Conservation (phyloP, 140 eudicot genomes). For the Flaveria floridana region DNA sequence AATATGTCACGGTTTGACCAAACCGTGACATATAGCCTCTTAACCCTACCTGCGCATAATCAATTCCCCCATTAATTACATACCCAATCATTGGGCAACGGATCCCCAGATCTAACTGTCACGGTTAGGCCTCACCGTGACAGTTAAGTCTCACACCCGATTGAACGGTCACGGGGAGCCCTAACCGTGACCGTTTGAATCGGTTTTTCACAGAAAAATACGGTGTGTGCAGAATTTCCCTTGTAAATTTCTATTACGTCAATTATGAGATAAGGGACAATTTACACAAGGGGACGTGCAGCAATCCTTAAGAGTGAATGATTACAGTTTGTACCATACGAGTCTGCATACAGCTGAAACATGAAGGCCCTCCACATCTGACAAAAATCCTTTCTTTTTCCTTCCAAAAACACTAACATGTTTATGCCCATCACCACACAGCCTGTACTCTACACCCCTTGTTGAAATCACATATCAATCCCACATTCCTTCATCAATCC, state of each 20-base stretch:
- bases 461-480: slow-evolving; percentile 35
- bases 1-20: no score
- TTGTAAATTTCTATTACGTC: neutral
- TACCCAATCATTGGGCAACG: no score
- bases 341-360: slow-evolving; percentile 18
- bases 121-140: no score
- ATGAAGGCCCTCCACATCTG: slow-evolving; percentile 30
- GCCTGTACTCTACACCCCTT: slow-evolving; percentile 45
- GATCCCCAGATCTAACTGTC: no score
- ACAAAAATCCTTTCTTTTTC: slow-evolving; percentile 26
- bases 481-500: slow-evolving; percentile 64
- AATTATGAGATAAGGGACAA: neutral
- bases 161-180: no score
- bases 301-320: neutral
- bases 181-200: no score
- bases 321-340: neutral
- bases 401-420: slow-evolving; percentile 30
- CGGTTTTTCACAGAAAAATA: no score
- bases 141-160: no score
- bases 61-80: no score
- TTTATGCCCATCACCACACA: slow-evolving; percentile 74
- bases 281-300: slow-evolving; percentile 8
- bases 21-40: no score
- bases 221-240: no score
- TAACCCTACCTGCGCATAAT: no score